Evolutionary conservation across 345 rosid species (phyloP).

Genomic region (Syzygium jambos): DNA sequence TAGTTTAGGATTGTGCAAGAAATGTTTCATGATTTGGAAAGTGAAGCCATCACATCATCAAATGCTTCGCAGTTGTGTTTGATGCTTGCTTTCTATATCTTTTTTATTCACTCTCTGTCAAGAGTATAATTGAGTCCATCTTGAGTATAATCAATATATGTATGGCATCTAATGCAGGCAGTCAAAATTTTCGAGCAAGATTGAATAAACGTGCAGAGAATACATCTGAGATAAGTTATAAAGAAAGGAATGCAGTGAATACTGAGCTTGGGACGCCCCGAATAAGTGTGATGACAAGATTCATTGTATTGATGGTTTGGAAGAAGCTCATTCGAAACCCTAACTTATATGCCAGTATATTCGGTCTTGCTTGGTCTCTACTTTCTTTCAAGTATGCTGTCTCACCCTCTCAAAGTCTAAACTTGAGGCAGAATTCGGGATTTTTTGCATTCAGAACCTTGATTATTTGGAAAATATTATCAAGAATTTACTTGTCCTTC

Average conservation of each 20-base stretch:
- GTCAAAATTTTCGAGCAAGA: neutral
- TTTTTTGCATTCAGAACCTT: neutral
- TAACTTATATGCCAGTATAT: constrained; percentile 3
- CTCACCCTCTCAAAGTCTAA: neutral
- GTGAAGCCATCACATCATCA: neutral
- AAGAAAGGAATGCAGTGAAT: neutral
- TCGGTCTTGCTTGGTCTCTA: constrained; percentile 13
- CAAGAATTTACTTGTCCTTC: neutral
- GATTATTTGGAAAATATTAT: neutral
- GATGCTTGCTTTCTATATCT: neutral
- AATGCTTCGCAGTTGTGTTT: neutral
- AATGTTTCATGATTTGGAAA: neutral
- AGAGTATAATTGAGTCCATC: neutral
- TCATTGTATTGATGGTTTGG: constrained; percentile 4
- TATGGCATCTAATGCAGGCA: neutral
- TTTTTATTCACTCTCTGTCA: neutral
- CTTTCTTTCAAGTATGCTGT: neutral
- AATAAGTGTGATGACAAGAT: neutral
- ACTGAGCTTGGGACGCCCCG: neutral
- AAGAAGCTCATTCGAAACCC: constrained; percentile 12
- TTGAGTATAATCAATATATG: neutral
- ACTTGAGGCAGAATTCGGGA: neutral
- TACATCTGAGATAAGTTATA: neutral
- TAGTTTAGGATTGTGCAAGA: neutral
- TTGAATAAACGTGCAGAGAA: neutral